Base-by-base conservation (phyloP, 805 yeast species). In the Candida sanyiensis region DNA sequence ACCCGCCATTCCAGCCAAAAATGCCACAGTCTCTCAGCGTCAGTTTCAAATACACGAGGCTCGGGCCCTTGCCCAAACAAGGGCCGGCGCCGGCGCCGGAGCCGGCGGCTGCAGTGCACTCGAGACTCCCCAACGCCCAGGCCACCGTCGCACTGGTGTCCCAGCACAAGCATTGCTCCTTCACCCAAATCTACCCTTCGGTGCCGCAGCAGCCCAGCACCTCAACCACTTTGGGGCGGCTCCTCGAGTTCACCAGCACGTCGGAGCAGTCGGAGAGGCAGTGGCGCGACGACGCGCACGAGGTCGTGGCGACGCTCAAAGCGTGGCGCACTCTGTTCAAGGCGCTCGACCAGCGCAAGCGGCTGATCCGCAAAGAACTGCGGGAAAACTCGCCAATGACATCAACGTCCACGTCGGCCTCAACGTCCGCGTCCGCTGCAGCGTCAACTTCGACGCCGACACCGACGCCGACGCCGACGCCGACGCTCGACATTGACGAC, bases 321-420 rank as follows among this genome's bases (percentile, higher is more conserved):
- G 35, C 40, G 9, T 57, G 58, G 54, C 46, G 54, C 24, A 41
- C 40, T 24, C 39, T 55, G 5, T 56, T 52, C 44, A 59, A 54
- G 28, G 49, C 48, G 15, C 39, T 56, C 27, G 63, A 53, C 39
- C 51, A 42, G 28, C 43, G 46, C 32, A 54, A 48, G 45, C 49
- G 54, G 37, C 46, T 41, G 38, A 30, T 55, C 23, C 50, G 53
- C 35, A 41, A 40, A 37, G 2, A 22, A 8, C 28, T 22, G 28
- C 30, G 26, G 15, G 43, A n/a, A n/a, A n/a, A n/a, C n/a, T n/a
- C n/a, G n/a, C n/a, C n/a, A n/a, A n/a, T n/a, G n/a, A n/a, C n/a
- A n/a, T n/a, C n/a, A n/a, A n/a, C n/a, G n/a, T n/a, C n/a, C n/a
- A n/a, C n/a, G n/a, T n/a, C n/a, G n/a, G n/a, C n/a, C n/a, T n/a